These are phyloP conservation scores for Podaxis sp. DNA, from an alignment of 768 basidiomycete genomes.

Conservation along the genomic window DNA sequence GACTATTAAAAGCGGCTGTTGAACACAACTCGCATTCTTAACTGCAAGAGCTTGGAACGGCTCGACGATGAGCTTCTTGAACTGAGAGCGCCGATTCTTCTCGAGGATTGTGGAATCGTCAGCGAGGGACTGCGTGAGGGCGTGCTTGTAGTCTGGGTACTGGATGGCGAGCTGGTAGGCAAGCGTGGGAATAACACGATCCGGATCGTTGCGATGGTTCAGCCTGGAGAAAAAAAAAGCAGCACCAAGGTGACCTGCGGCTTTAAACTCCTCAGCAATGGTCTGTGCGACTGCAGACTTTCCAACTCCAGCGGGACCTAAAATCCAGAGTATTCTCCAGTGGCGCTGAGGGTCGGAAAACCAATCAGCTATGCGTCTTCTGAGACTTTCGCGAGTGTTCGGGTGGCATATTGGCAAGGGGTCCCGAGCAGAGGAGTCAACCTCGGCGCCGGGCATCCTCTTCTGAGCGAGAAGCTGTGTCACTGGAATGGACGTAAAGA, in stretches of 20 bases:
- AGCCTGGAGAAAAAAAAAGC: constrained; percentile 6
- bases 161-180: neutral
- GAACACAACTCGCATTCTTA: too few species aligned
- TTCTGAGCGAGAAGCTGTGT: too few species aligned
- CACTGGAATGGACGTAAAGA: too few species aligned
- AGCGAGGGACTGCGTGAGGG: too few species aligned
- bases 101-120: too few species aligned
- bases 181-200: neutral
- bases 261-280: constrained; percentile 9
- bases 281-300: constrained; percentile 21
- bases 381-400: constrained; percentile 16
- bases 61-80: too few species aligned
- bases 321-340: constrained; percentile 18
- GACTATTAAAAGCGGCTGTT: too few species aligned
- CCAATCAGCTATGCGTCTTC: constrained; percentile 14
- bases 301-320: constrained; percentile 21
- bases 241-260: too few species aligned
- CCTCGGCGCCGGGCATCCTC: too few species aligned
- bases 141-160: too few species aligned
- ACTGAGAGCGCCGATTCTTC: too few species aligned
- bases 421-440: constrained; percentile 1
- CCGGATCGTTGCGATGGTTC: neutral
- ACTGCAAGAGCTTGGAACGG: too few species aligned
- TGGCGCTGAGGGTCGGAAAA: constrained; percentile 5
- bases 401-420: constrained; percentile 18